phyloP scores from a whole-genome alignment of 164 flowering plant species.

The Berberis thunbergii region DNA sequence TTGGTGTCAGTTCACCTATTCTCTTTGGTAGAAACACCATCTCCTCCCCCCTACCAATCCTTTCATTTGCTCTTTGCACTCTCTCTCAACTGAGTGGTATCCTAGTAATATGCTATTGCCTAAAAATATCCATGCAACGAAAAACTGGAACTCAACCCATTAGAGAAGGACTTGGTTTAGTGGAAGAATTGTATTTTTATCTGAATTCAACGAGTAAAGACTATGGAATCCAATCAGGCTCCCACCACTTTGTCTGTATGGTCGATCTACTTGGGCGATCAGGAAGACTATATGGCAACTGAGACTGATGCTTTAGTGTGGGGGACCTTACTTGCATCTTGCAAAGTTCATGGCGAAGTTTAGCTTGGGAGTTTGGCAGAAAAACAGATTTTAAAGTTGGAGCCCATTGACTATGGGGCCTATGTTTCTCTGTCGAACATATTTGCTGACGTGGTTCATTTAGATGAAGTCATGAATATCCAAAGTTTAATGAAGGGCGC shows the following conservation, averaged over 20 bases:
- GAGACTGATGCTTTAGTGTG: constrained; percentile 67
- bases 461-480: constrained; percentile 55
- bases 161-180: constrained; percentile 28
- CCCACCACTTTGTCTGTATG: constrained; percentile 64
- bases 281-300: constrained; percentile 65
- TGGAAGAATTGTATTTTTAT: constrained; percentile 59
- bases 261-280: constrained; percentile 79
- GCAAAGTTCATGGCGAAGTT: constrained; percentile 57
- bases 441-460: constrained; percentile 54
- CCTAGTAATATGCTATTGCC: too few species aligned
- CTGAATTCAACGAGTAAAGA: constrained; percentile 61
- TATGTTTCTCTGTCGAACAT: constrained; percentile 68
- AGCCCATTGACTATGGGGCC: constrained; percentile 53
- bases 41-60: too few species aligned
- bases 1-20: too few species aligned
- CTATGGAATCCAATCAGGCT: constrained; percentile 47
- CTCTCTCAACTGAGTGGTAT: too few species aligned
- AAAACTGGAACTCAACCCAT: too few species aligned
- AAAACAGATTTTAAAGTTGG: constrained; percentile 40
- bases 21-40: too few species aligned
- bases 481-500: constrained; percentile 45
- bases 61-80: too few species aligned
- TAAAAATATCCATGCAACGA: too few species aligned
- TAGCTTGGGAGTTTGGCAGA: constrained; percentile 62
- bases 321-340: constrained; percentile 75